phyloP scores from a whole-genome alignment of 495 filamentous ascomycete genomes.

The Neurospora sp. region DNA sequence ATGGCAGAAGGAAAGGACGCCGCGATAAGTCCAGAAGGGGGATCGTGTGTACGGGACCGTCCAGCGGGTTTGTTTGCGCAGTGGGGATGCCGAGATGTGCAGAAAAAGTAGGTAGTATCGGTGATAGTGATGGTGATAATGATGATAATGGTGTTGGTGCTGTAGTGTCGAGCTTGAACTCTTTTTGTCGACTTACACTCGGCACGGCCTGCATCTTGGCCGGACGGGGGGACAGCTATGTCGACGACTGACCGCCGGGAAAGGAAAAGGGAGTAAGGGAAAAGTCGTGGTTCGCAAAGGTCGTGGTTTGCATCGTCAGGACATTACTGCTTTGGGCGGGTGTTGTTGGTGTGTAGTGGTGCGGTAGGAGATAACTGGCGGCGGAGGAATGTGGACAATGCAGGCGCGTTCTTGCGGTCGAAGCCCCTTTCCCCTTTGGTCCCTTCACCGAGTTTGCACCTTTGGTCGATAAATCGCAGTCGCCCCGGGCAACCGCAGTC shows the following conservation, averaged over 20 bases:
- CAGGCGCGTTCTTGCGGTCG: slow-evolving; percentile 16
- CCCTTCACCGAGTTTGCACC: neutral
- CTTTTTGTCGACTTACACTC: slow-evolving; percentile 43
- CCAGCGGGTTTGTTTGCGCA: neutral
- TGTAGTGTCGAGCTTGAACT: neutral
- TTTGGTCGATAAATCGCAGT: neutral
- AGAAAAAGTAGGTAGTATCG: neutral
- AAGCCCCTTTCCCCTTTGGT: neutral
- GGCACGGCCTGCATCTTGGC: slow-evolving; percentile 53
- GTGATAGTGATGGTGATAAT: neutral
- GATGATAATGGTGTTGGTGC: neutral
- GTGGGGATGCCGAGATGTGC: neutral
- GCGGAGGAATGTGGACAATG: slow-evolving; percentile 18
- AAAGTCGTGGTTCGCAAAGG: slow-evolving; percentile 25
- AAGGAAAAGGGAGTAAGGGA: slow-evolving; percentile 24
- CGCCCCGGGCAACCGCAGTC: neutral
- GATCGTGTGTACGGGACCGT: neutral
- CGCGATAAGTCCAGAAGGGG: neutral
- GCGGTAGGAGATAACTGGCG: slow-evolving; percentile 1
- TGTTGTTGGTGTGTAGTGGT: slow-evolving; percentile 2
- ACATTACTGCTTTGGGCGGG: slow-evolving; percentile 16
- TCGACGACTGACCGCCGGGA: slow-evolving; percentile 29
- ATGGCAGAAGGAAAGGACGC: neutral
- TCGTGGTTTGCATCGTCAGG: slow-evolving; percentile 32
- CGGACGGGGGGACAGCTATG: slow-evolving; percentile 22